These are phyloP conservation scores for Pseudonitzschia pungens DNA, from an alignment of 108 stramenopile genomes.

Conservation along the genomic window DNA sequence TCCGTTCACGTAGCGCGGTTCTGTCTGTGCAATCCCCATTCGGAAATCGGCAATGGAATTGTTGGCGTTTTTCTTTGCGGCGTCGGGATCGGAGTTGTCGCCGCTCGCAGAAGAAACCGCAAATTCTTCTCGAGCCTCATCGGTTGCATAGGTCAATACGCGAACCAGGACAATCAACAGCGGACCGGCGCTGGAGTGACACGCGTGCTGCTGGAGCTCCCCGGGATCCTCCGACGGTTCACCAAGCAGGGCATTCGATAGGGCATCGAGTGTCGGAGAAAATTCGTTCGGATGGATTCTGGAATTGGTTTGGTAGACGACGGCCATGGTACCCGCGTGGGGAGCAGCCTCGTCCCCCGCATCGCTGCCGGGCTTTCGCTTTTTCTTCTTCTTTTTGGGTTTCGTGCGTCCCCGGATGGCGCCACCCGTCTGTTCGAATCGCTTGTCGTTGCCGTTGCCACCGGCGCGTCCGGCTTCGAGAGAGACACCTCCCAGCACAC, in stretches of 20 bases:
- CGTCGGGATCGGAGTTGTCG: neutral
- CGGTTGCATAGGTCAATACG: constrained; percentile 59
- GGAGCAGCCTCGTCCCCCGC: constrained; percentile 11
- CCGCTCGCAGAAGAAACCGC: neutral
- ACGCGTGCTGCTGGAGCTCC: constrained; percentile 64
- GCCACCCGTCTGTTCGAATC: constrained; percentile 37
- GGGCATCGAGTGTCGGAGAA: constrained; percentile 25
- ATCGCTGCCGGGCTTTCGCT: constrained; percentile 18
- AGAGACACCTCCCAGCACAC: constrained; percentile 71
- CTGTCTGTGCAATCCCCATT: constrained; percentile 48
- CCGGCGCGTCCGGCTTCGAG: constrained; percentile 30
- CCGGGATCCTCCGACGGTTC: constrained; percentile 42
- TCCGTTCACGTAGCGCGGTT: constrained; percentile 57
- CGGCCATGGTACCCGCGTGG: constrained; percentile 42
- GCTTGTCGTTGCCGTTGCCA: constrained; percentile 15
- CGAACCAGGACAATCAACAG: constrained; percentile 66
- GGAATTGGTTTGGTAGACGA: constrained; percentile 39
- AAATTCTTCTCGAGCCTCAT: constrained; percentile 14
- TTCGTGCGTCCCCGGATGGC: constrained; percentile 57
- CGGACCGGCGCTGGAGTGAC: constrained; percentile 81
- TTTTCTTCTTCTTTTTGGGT: constrained; percentile 66
- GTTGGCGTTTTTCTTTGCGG: constrained; percentile 18
- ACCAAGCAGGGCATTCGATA: constrained; percentile 33
- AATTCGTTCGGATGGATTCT: constrained; percentile 26
- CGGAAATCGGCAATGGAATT: constrained; percentile 39